Conservation (phyloP, 2,329 filamentous ascomycete genomes). For the Rhinocladiella similis region DNA sequence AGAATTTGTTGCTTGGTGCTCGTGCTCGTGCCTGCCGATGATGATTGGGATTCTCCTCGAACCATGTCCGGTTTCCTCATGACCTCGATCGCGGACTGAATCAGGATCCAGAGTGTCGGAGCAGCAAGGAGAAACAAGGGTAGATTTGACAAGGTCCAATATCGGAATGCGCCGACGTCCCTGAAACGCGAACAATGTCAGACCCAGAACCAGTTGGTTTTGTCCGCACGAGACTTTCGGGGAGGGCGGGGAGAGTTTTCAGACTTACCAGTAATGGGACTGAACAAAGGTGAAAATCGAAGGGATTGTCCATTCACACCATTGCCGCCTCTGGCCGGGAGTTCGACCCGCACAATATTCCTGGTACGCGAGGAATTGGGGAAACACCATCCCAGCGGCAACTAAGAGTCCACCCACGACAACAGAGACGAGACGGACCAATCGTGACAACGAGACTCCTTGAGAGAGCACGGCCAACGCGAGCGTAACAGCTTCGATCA, state of each 20-base stretch:
- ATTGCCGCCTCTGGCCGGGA: constrained; percentile 54
- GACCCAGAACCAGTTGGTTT: no score
- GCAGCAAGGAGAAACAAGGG: constrained; percentile 83
- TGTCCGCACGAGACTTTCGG: constrained; percentile 1
- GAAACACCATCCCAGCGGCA: constrained; percentile 65
- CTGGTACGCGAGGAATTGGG: constrained; percentile 73
- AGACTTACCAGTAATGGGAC: constrained; percentile 77
- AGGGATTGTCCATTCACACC: constrained; percentile 73
- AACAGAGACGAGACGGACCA: constrained; percentile 59
- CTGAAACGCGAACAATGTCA: constrained; percentile 45
- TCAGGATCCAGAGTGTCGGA: constrained; percentile 71
- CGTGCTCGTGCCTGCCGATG: constrained; percentile 2
- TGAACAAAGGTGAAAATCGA: constrained; percentile 94
- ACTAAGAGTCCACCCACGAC: constrained; percentile 68
- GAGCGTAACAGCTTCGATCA: constrained; percentile 57
- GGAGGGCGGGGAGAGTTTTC: background rate
- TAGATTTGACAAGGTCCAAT: constrained; percentile 85
- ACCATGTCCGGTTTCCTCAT: constrained; percentile 2
- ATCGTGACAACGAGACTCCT: constrained; percentile 37
- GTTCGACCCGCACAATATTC: constrained; percentile 60
- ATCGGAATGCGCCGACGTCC: constrained; percentile 83
- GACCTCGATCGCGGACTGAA: constrained; percentile 55
- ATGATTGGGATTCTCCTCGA: background rate
- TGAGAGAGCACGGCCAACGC: constrained; percentile 44
- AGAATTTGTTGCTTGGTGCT: background rate